Evolutionary conservation across 805 yeast species (phyloP).

Genomic region (Barnettozyma botsteinii): DNA sequence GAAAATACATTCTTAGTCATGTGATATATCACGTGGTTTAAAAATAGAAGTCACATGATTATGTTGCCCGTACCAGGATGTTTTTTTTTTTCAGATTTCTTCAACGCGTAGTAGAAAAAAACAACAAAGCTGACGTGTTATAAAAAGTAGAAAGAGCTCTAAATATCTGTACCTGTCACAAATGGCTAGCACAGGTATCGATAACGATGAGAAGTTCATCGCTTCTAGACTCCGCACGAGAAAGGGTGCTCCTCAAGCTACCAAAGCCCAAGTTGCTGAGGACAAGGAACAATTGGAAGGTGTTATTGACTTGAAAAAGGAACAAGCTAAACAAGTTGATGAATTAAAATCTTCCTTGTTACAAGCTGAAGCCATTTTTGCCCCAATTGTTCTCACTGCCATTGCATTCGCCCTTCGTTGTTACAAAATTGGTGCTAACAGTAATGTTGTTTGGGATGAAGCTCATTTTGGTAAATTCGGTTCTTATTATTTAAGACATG

Average conservation of each 20-base stretch:
- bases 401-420: conserved; percentile 70
- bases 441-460: conserved; percentile 92
- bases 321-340: conserved; percentile 5
- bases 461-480: conserved; percentile 98
- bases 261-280: neutral
- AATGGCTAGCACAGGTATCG: conserved; percentile 16
- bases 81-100: no score
- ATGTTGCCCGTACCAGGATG: no score
- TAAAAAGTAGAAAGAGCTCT: neutral
- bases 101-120: no score
- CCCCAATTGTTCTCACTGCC: conserved; percentile 62
- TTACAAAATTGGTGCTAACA: conserved; percentile 65
- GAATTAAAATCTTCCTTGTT: conserved; percentile 19
- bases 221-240: conserved; percentile 20
- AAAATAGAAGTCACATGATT: no score
- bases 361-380: conserved; percentile 31
- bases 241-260: conserved; percentile 6
- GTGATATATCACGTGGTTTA: no score
- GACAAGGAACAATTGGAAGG: conserved; percentile 1
- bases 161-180: neutral
- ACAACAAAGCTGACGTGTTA: neutral
- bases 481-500: conserved; percentile 80
- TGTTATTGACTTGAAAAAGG: conserved; percentile 2
- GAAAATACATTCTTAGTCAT: no score
- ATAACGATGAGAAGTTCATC: conserved; percentile 11